phyloP scores from a whole-genome alignment of 768 basidiomycete species.

The Paxillus ammoniavirescens region DNA sequence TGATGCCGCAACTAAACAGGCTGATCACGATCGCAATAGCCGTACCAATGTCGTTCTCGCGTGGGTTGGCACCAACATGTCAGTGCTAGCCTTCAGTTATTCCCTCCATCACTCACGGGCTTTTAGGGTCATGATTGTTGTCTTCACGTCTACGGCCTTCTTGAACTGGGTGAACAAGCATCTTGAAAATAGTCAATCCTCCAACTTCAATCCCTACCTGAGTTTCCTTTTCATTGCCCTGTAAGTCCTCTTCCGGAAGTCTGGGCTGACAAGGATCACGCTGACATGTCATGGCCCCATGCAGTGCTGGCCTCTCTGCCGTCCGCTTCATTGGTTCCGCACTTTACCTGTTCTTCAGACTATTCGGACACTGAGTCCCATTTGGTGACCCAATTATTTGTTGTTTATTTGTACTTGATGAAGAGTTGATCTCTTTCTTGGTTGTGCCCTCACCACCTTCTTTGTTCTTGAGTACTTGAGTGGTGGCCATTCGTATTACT shows the following conservation, averaged over 20 bases:
- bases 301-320: constrained; percentile 74
- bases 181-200: constrained; percentile 45
- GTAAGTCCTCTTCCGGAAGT: constrained; percentile 29
- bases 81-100: constrained; percentile 23
- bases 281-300: not conserved
- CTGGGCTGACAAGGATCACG: constrained; percentile 1
- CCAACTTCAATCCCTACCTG: constrained; percentile 86
- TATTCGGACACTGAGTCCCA: constrained; percentile 52
- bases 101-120: not conserved
- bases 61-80: constrained; percentile 88
- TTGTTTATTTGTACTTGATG: constrained; percentile 6
- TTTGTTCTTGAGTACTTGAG: not conserved
- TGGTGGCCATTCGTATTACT: not conserved
- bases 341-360: constrained; percentile 74
- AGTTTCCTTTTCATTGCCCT: constrained; percentile 74
- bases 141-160: constrained; percentile 78
- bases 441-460: not conserved
- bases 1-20: constrained; percentile 84
- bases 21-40: constrained; percentile 82
- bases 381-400: not conserved
- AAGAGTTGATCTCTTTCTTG: constrained; percentile 1
- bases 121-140: constrained; percentile 62
- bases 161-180: constrained; percentile 66
- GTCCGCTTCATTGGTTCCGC: constrained; percentile 79
- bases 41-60: constrained; percentile 82